Conservation (phyloP, 2,329 filamentous ascomycete species). For the Scytalidium lignicola region DNA sequence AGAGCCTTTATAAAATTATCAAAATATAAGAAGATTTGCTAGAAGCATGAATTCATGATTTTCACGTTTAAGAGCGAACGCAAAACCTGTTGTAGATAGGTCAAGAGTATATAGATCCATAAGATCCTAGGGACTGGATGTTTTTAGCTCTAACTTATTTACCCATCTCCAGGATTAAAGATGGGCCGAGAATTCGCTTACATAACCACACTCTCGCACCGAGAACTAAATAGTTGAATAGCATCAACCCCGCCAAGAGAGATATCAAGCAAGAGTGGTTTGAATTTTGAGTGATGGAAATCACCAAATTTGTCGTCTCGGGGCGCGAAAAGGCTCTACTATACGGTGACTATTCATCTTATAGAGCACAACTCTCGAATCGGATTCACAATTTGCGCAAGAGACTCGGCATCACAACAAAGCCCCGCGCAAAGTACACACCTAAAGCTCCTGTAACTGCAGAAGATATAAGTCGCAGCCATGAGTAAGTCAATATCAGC, state of each 20-base stretch:
- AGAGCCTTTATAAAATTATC: too few species aligned
- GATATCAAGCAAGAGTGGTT: background rate
- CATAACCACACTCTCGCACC: background rate
- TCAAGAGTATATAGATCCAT: background rate
- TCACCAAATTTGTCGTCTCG: conserved; percentile 77
- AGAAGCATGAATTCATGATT: background rate
- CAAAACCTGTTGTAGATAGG: background rate
- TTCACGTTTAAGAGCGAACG: background rate
- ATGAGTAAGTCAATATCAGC: conserved; percentile 58
- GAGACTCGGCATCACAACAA: conserved; percentile 78
- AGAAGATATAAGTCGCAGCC: conserved; percentile 67
- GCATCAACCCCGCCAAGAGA: background rate
- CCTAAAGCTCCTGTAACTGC: conserved; percentile 66
- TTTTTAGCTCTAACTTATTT: background rate
- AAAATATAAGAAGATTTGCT: too few species aligned
- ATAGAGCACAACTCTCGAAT: conserved; percentile 73
- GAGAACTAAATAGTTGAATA: background rate
- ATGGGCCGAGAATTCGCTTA: background rate
- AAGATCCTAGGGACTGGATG: background rate
- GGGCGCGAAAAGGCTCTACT: conserved; percentile 79
- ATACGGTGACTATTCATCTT: conserved; percentile 82
- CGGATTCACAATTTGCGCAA: conserved; percentile 78
- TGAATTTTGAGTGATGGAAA: conserved; percentile 63
- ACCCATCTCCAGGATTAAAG: background rate
- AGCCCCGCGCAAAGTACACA: conserved; percentile 80